Evolutionary conservation across 306 rosid genomes (phyloP).

Genomic region (Glycine soja): DNA sequence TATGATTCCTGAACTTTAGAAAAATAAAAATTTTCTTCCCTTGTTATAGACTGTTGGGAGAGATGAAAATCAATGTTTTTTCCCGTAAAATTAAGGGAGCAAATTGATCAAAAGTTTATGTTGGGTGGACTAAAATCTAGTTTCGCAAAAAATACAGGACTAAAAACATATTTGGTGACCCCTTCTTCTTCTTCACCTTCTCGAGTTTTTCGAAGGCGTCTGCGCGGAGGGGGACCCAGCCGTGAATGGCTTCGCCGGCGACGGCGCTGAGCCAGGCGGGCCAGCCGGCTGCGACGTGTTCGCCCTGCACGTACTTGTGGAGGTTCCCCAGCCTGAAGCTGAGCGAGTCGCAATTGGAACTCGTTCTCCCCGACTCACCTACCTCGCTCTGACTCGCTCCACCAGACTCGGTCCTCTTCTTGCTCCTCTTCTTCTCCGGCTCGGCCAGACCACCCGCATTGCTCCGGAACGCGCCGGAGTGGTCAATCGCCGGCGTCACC

Average conservation of each 20-base stretch:
- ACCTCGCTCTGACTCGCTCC: constrained; percentile 67
- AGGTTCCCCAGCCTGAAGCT: constrained; percentile 81
- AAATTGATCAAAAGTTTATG: too few species aligned
- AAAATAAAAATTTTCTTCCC: too few species aligned
- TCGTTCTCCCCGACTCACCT: constrained; percentile 76
- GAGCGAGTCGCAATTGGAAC: constrained; percentile 69
- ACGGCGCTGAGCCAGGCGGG: constrained; percentile 97
- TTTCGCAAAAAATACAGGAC: too few species aligned
- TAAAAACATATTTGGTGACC: not conserved
- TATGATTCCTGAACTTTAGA: too few species aligned
- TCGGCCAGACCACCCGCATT: constrained; percentile 50
- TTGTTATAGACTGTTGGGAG: too few species aligned
- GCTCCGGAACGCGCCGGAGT: constrained; percentile 64
- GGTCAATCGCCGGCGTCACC: constrained; percentile 88
- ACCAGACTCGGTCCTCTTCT: constrained; percentile 50
- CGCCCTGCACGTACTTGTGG: constrained; percentile 74
- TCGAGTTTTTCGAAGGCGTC: constrained; percentile 89
- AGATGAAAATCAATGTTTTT: too few species aligned
- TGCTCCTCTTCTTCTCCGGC: constrained; percentile 42
- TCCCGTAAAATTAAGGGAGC: too few species aligned
- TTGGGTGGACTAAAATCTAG: too few species aligned
- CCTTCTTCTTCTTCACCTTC: constrained; percentile 56
- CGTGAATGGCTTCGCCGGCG: constrained; percentile 95
- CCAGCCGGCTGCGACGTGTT: constrained; percentile 95
- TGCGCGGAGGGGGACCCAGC: constrained; percentile 87